Base-by-base conservation (phyloP, 495 filamentous ascomycete species). In the Tuber borchii region DNA sequence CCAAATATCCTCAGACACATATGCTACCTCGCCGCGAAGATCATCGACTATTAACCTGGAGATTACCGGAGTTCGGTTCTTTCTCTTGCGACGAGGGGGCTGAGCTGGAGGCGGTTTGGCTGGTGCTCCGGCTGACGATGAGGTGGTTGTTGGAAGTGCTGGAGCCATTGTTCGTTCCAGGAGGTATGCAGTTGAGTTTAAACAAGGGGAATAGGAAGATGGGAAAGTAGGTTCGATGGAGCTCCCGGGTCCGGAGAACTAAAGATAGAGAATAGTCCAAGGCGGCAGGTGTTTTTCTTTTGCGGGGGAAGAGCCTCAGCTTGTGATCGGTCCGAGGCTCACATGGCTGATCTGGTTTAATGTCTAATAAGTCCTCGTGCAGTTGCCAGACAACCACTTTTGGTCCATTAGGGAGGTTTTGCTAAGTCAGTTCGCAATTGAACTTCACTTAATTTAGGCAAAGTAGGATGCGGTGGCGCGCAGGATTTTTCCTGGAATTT, bases 1-100 rank as follows among this genome's bases (percentile, higher is more conserved):
- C 75, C 92, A 93, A 46, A 99, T 87, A 83, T 97, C 92, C 79
- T 94, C 91, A 26, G 94, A 96, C 71, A 99, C 82, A 69, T 95
- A 89, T 70, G 93, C 95, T 44, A 93, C 88, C 77, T 96, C 93
- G n/a, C 92, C 93, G 85, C 91, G 93, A 79, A 97, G 86, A 84
- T 94, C 91, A 81, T 92, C 90, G 81, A 97, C 93, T 46, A 95
- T 87, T n/a, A 98, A 83, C 43, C 87, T 86, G 17, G 89, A 90
- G 51, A 89, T 86, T 17, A 90, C 85, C 20, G 91, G 87, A 34
- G 86, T 84, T 76, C 86, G 87, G 72, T 90, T 88, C 79, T 88
- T 85, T 45, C 78, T 61, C 22, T 79, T 79, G 70, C 75, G 78
- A n/a, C 78, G 78, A 10, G 75, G 78, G 22, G 77, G 78, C 31